Percentiles rank a stretch among this genome's conserved stretches.
Evolutionary conservation across 2,329 filamentous ascomycete species (phyloP).

Genomic region (Dryadomyces quercivorus): DNA sequence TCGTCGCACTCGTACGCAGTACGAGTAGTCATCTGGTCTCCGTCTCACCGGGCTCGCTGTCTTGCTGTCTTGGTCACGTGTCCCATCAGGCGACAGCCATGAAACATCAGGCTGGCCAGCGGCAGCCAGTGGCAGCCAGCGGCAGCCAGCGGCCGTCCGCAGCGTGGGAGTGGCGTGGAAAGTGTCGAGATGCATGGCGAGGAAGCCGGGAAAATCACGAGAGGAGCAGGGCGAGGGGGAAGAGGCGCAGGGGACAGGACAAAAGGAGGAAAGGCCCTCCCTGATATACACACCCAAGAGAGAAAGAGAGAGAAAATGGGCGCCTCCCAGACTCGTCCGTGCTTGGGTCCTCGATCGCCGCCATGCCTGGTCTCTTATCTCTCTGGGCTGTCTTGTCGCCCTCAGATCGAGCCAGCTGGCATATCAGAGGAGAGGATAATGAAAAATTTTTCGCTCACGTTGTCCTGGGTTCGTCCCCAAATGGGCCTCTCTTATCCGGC

Average conservation of each 20-base stretch:
- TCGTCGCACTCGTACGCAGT: too few species aligned
- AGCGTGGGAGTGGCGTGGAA: background rate
- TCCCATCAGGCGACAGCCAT: too few species aligned
- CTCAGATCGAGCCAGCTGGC: background rate
- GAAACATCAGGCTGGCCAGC: too few species aligned
- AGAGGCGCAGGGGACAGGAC: background rate
- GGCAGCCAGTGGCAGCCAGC: too few species aligned
- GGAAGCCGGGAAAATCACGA: background rate
- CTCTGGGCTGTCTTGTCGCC: background rate
- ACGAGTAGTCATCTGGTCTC: too few species aligned
- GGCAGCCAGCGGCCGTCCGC: too few species aligned
- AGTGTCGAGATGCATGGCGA: background rate
- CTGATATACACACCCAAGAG: background rate
- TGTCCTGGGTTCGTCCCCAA: background rate
- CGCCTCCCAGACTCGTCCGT: background rate
- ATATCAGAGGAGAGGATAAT: slow-evolving; percentile 4
- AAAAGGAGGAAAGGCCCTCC: background rate
- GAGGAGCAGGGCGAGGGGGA: background rate
- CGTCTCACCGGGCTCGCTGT: too few species aligned
- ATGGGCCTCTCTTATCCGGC: background rate
- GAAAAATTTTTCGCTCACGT: slow-evolving; percentile 4
- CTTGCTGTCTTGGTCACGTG: too few species aligned
- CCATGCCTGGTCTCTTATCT: background rate
- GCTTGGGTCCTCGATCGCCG: background rate
- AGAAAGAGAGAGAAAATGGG: background rate